Base-by-base conservation (phyloP, 1,284 basidiomycete genomes). In the Pseudozyma hubeiensis region DNA sequence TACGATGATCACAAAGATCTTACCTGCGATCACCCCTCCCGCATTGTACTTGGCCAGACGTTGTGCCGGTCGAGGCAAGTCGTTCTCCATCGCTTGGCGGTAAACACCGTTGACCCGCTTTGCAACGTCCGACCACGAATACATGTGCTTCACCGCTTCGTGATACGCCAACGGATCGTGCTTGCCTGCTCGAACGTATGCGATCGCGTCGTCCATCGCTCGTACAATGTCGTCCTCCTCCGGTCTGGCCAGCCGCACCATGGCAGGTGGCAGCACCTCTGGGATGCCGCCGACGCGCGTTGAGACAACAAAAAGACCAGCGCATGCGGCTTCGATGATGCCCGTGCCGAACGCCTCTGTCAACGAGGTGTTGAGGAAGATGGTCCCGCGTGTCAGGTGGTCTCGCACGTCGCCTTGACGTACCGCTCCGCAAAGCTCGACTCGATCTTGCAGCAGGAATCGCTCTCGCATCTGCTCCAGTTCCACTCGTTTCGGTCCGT, bases 291-390 rank as follows among this genome's bases (percentile, higher is more conserved):
- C 96, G 0, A 99, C 96, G 35, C 90, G 89, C 0, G 96, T 99
- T 16, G 91, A 91, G 37, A 99, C 97, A 40, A 98, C 92, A 80
- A 97, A 96, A 9, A 99, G 87, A 0, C 97, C 97, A 0, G 93
- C 90, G 75, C 92, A 95, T 0, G 97, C 97, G 0, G 97, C 97
- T 87, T 99, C 97, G 50, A 99, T 88, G 74, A 97, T 94, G 8
- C 92, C 92, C 71, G 96, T 99, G 0, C 97, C 96, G 79, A 99
- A 99, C 0, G 97, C 90, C 84, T 99, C 96, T 0, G 96, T 99
- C 19, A 99, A 88, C 0, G 93, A 95, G 0, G 96, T 96, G 83
- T 96, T 97, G 86, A 99, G 88, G 85, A 93, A 98, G 70, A 99
- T 95, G 9, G 93, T 88, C 0, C 95, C 94, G 50, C 90, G 89